Conservation (phyloP, 768 basidiomycete genomes). For the Chalciporus pseudorubinellus region DNA sequence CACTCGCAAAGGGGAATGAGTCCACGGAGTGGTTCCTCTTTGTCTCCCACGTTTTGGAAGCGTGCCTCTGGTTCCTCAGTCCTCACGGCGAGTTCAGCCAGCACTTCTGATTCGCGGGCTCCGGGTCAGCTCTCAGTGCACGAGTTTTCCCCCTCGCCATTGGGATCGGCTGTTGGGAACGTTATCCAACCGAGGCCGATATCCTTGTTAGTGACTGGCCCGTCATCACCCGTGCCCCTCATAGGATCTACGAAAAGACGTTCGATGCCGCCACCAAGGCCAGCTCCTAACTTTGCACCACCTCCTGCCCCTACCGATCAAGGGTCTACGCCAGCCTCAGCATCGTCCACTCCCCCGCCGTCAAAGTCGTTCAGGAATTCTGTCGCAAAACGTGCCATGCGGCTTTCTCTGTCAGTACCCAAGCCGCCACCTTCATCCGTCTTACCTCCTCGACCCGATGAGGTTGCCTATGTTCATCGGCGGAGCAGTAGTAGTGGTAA, state of each 20-base stretch:
- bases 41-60: conserved; percentile 52
- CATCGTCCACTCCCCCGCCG: conserved; percentile 3
- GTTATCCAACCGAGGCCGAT: conserved; percentile 16
- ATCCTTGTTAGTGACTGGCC: conserved; percentile 19
- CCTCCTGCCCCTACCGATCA: conserved; percentile 57
- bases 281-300: conserved; percentile 66
- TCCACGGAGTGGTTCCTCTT: conserved; percentile 44
- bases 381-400: conserved; percentile 53
- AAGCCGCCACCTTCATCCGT: conserved; percentile 58
- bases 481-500: conserved; percentile 38
- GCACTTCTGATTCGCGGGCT: conserved; percentile 40
- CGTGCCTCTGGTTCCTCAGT: conserved; percentile 51
- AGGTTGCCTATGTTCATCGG: conserved; percentile 32
- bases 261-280: conserved; percentile 73
- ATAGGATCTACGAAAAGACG: conserved; percentile 43
- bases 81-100: conserved; percentile 41
- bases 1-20: conserved; percentile 26
- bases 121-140: conserved; percentile 8
- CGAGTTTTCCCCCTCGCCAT: conserved; percentile 13
- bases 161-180: conserved; percentile 3
- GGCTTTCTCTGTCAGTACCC: conserved; percentile 59
- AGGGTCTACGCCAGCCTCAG: conserved; percentile 10
- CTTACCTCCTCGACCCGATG: conserved; percentile 70
- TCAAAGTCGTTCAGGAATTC: conserved; percentile 52
- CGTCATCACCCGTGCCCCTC: conserved; percentile 12